phyloP scores from a whole-genome alignment of 139 green algal species.

The Dunaliella primolecta region DNA sequence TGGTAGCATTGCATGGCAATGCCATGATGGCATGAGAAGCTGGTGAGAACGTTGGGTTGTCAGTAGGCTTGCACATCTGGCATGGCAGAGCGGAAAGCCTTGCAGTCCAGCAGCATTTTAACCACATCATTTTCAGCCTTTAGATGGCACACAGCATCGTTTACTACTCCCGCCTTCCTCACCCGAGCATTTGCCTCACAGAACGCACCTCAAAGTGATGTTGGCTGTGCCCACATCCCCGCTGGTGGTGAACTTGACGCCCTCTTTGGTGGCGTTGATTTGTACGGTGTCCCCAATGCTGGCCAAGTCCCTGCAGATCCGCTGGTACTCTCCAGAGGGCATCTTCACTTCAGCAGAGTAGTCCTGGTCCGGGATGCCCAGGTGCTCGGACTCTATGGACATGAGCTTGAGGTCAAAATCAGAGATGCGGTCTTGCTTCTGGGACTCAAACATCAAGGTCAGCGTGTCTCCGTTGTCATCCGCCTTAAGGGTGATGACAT shows the following conservation, averaged over 20 bases:
- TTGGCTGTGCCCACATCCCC: slow-evolving; percentile 97
- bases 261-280: slow-evolving; percentile 95
- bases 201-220: slow-evolving; percentile 73
- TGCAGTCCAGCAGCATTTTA: too few relatives aligned
- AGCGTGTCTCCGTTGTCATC: slow-evolving; percentile 91
- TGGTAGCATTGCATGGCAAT: too few relatives aligned
- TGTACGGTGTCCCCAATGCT: slow-evolving; percentile 93
- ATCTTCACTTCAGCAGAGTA: slow-evolving; percentile 75
- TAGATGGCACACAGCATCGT: too few relatives aligned
- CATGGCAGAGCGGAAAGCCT: too few relatives aligned
- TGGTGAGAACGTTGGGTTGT: too few relatives aligned
- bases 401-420: slow-evolving; percentile 99
- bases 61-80: too few relatives aligned
- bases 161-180: too few relatives aligned
- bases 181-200: too few relatives aligned
- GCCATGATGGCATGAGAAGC: too few relatives aligned
- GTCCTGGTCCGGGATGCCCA: slow-evolving; percentile 94
- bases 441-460: slow-evolving; percentile 94
- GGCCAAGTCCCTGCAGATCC: slow-evolving; percentile 71
- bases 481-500: slow-evolving; percentile 96
- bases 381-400: slow-evolving; percentile 98
- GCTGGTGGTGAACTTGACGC: slow-evolving; percentile 92
- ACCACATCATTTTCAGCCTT: too few relatives aligned
- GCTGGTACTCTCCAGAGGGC: slow-evolving; percentile 84
- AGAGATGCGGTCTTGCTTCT: slow-evolving; percentile 16